Conservation (phyloP, 2,329 filamentous ascomycete genomes). For the Nannizziopsis barbatae region DNA sequence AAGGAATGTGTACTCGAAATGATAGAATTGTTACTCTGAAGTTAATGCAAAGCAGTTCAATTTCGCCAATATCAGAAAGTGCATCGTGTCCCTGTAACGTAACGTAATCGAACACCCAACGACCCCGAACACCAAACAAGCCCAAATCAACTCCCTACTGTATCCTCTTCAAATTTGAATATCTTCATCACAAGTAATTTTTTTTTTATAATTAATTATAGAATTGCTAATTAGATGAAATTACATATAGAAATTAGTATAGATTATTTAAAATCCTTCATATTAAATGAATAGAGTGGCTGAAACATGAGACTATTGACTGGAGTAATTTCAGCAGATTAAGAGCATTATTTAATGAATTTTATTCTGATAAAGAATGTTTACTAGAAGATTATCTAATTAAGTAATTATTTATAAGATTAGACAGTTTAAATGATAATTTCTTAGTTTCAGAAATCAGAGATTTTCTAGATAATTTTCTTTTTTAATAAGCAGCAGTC, state of each 20-base stretch:
- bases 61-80: too few species aligned
- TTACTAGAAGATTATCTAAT: background rate
- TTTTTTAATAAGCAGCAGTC: background rate
- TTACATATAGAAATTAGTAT: too few species aligned
- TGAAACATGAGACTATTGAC: background rate
- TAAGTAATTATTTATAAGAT: background rate
- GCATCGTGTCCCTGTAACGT: background rate
- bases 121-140: background rate
- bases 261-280: background rate
- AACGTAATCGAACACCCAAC: background rate
- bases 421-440: background rate
- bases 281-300: background rate
- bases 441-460: background rate
- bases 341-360: background rate
- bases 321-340: background rate
- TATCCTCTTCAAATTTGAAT: background rate
- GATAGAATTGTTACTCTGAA: too few species aligned
- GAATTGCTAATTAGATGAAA: constrained; percentile 2
- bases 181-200: constrained; percentile 3
- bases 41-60: too few species aligned
- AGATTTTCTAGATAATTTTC: background rate
- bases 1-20: too few species aligned
- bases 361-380: too few species aligned
- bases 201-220: background rate
- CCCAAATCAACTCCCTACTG: background rate